Evolutionary conservation across 2,329 filamentous ascomycete genomes (phyloP).

Genomic region (Truncatella angustata): DNA sequence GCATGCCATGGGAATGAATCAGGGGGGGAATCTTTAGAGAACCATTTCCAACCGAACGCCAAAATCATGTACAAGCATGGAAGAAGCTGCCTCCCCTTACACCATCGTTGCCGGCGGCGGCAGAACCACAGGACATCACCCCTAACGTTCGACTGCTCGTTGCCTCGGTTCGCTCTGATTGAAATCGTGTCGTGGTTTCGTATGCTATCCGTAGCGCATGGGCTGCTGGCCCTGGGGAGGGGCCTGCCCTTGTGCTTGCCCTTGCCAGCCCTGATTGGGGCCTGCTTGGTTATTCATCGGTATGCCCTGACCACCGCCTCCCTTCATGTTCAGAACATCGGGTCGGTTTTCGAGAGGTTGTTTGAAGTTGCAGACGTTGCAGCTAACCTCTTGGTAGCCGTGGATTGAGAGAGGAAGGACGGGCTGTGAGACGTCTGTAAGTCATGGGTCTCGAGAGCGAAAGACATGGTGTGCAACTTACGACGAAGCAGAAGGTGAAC

Average conservation of each 20-base stretch:
- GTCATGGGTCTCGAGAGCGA: not conserved
- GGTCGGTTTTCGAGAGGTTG: slow-evolving; percentile 61
- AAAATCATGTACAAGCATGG: not conserved
- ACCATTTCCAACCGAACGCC: not conserved
- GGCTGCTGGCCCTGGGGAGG: slow-evolving; percentile 14
- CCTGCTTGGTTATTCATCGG: slow-evolving; percentile 33
- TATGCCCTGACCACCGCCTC: slow-evolving; percentile 35
- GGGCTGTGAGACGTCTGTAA: slow-evolving; percentile 43
- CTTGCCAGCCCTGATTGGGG: slow-evolving; percentile 33
- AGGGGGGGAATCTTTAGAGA: no score
- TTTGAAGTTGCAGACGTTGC: slow-evolving; percentile 74
- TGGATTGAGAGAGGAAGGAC: slow-evolving; percentile 68
- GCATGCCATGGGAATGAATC: no score
- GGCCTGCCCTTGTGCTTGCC: slow-evolving; percentile 13
- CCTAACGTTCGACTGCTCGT: no score
- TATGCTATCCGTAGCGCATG: slow-evolving; percentile 11
- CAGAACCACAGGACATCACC: not conserved
- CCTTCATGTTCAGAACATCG: slow-evolving; percentile 53
- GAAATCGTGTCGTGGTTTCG: not conserved
- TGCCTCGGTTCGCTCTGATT: not conserved
- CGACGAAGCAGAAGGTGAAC: slow-evolving; percentile 79
- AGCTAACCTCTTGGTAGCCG: slow-evolving; percentile 68
- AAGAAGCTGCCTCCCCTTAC: not conserved
- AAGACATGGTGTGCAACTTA: slow-evolving; percentile 33
- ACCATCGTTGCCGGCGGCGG: not conserved